Base-by-base conservation (phyloP, 306 rosid species). In the Carpinus viminea region DNA sequence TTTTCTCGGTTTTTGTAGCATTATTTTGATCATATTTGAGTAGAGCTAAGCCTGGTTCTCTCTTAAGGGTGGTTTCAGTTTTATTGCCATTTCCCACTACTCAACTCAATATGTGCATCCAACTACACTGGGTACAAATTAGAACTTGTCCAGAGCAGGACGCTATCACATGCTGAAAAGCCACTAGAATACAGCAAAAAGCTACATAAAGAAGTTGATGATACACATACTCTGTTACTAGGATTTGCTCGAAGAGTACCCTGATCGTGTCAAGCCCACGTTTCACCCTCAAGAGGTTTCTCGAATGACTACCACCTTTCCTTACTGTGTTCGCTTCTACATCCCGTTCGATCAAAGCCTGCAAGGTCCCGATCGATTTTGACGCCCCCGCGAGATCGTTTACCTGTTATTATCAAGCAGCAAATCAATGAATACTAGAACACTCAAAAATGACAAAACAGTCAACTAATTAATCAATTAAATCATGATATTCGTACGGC, bases 191-290 rank as follows among this genome's bases (percentile, higher is more conserved):
- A 21, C 45, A 16, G 52, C 5, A 54, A 59, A 43, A n/a, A 16
- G 28, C 56, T 76, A 26, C 1, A 50, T 24, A 72, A 68, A 60
- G 56, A 8, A 65, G 57, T 9, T 8, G 26, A 16, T 17, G 66
- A 64, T 36, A 55, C 16, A 82, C 98, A 55, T 92, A 95, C 98
- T 86, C 87, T 3, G 92, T 84, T 52, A 76, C 76, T 28, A 92
- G 72, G 15, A 92, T 95, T 73, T 90, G 90, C 87, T 95, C 91
- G 61, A 95, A 95, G 72, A 95, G 93, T 53, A 88, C 85, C 78
- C 86, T 92, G 78, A 95, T 90, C 98, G 92, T 91, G 82, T 95
- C 97, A 36, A 95, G 80, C 76, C 98, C 97, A 8, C 98, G 98
- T 79, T 84, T 95, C 71, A 95, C 98, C 86, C 91, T 89, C 85